Conservation (phyloP, 306 rosid species). For the Vicia faba region DNA sequence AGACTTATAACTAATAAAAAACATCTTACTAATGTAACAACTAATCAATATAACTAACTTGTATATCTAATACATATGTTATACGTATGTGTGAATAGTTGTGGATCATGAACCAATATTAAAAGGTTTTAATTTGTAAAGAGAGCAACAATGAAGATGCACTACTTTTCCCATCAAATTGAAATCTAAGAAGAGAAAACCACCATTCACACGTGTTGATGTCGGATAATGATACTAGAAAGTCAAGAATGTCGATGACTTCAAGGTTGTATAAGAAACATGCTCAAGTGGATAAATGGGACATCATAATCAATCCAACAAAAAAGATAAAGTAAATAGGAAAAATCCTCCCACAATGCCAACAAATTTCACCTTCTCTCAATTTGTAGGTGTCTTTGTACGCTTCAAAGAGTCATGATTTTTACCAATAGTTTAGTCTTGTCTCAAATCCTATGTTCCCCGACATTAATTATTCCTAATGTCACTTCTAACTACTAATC, state of each 20-base stretch:
- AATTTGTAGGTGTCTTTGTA: conserved; percentile 32
- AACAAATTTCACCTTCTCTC: conserved; percentile 35
- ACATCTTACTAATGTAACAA: too few species aligned
- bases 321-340: conserved; percentile 37
- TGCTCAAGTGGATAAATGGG: conserved; percentile 30
- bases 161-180: neutral
- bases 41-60: too few species aligned
- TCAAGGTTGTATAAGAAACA: conserved; percentile 32
- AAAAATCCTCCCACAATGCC: conserved; percentile 46
- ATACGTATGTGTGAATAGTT: too few species aligned
- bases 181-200: conserved; percentile 12
- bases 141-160: too few species aligned
- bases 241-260: conserved; percentile 42
- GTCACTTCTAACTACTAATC: conserved; percentile 33
- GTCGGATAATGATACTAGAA: conserved; percentile 42
- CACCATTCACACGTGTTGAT: conserved; percentile 40
- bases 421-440: conserved; percentile 27
- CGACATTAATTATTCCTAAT: conserved; percentile 34
- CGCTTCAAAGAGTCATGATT: conserved; percentile 40
- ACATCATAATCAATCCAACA: conserved; percentile 26
- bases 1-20: too few species aligned
- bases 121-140: too few species aligned
- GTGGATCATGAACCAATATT: too few species aligned
- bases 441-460: conserved; percentile 33
- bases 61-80: too few species aligned